Percentiles rank a stretch among this genome's conserved stretches.
phyloP scores from a whole-genome alignment of 257 asterid genomes.

The Petunia secreta region DNA sequence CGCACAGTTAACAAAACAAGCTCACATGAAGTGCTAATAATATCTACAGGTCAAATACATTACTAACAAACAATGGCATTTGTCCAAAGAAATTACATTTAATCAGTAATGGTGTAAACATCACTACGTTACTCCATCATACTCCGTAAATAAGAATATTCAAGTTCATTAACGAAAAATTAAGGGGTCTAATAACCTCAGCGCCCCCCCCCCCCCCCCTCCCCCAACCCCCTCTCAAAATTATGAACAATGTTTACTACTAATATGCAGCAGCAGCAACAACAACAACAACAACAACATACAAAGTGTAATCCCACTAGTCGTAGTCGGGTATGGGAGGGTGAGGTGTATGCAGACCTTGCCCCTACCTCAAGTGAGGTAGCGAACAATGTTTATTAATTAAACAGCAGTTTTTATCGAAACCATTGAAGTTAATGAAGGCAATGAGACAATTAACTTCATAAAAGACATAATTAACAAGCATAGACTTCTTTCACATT shows the following conservation, averaged over 20 bases:
- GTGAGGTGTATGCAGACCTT: too few relatives aligned
- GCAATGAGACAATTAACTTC: not conserved
- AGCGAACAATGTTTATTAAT: too few relatives aligned
- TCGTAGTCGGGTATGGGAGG: too few relatives aligned
- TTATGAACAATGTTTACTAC: not conserved
- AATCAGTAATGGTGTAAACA: not conserved
- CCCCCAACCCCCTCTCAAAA: too few relatives aligned
- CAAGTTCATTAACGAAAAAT: not conserved
- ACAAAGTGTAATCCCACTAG: too few relatives aligned
- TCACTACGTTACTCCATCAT: not conserved
- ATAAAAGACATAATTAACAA: not conserved
- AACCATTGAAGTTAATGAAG: not conserved
- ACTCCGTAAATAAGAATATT: not conserved
- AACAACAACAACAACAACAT: too few relatives aligned
- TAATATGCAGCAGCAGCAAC: too few relatives aligned
- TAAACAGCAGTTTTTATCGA: not conserved
- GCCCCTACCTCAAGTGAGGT: too few relatives aligned
- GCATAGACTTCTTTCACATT: not conserved
- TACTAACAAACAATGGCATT: not conserved
- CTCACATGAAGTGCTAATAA: not conserved
- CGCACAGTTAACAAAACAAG: not conserved
- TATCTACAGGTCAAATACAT: not conserved
- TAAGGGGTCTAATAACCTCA: not conserved
- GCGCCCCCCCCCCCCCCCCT: not conserved
- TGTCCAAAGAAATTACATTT: not conserved